Base-by-base conservation (phyloP, 2,329 filamentous ascomycete genomes). In the Colletotrichum sp. region DNA sequence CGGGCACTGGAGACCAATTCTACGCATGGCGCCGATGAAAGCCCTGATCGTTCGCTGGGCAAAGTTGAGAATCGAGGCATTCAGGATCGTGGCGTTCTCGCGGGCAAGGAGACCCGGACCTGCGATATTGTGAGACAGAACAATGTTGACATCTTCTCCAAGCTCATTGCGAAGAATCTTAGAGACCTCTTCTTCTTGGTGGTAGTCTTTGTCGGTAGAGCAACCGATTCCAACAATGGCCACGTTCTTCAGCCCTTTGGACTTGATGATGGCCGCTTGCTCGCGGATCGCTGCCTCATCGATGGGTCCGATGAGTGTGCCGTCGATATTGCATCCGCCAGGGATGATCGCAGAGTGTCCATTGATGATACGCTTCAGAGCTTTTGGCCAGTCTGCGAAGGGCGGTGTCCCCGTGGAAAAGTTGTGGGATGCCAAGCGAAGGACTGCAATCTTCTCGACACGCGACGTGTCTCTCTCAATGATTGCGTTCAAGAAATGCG, bases 401-500 rank as follows among this genome's bases (percentile, higher is more conserved):
- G 88, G 88, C 8, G 87, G 87, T 1, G 85, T 85, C 65, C 90
- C 86, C 72, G 88, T 87, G 4, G 88, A 87, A 76, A 90, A 92
- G 52, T 76, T 71, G 0, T 89, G 88, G 0, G 90, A 88, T 58
- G 88, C 90, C 7, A 92, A 85, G 8, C 90, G 86, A 18, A 92
- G 79, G 3, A 92, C 89, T 3, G 89, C 90, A 7, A 92, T 89
- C 7, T 81, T 84, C 16, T 86, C 85, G 4, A 92, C 81, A 3
- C 88, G 85, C 2, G 84, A 79, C 9, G 83, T 83, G 75, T 92
- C 90, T 58, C 87, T 84, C 80, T 92, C 89, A 1, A 92, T 84
- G 4, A 92, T 88, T 10, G 90, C 90, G 75, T 92, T 92, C 78
- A 92, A 86, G 78, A 92, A 92, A 75, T 92, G 90, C 1, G 90